Evolutionary conservation across 345 rosid genomes (phyloP), one percentile per base, ranked within the genome.

Genomic region (Rhodamnia argentea): DNA sequence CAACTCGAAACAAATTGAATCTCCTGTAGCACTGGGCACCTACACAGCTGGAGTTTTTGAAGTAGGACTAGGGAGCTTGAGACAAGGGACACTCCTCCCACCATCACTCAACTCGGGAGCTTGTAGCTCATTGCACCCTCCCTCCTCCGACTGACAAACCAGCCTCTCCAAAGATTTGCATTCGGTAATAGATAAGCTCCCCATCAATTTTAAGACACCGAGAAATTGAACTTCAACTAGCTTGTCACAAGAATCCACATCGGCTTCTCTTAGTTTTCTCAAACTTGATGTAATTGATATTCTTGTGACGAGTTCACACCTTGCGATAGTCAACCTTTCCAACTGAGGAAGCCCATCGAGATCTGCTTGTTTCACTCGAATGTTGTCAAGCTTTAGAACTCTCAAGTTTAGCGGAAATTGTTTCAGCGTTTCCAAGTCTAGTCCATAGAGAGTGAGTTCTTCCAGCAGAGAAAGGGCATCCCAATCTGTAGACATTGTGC

Each of bases 401-500:
- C 3, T 60, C 74, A 60, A 60, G 74, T 27, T 60, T n/a, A 37
- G 13, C 0, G 37, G 18, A 60, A 58, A 15, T 26, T 26, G 29
- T 58, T 57, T 5, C 29, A 12, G 15, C 15, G 0, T 11, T 0
- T n/a, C 37, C 15, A 59, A 59, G 37, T 13, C 37, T n/a, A 60
- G 37, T 13, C 20, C 0, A 6, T 1, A 0, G 10, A 60, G 20
- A 27, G 0, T 0, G 13, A 59, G 32, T 59, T 59, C 70, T 6
- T 59, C 8, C 18, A 60, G 5, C 2, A 13, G 9, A 1, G 74
- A 27, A 60, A 60, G 40, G 4, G 74, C 27, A 14, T 37, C 74
- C 74, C 3, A 6, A 37, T n/a, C 32, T 6, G 16, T 5, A 1
- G 5, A 7, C 16, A 8, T 1, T 27, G 40, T 2, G 1, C 0